Percentiles rank a stretch among this genome's conserved stretches.
phyloP scores from a whole-genome alignment of 2,329 filamentous ascomycete genomes.

The Aspergillus ochraceus region DNA sequence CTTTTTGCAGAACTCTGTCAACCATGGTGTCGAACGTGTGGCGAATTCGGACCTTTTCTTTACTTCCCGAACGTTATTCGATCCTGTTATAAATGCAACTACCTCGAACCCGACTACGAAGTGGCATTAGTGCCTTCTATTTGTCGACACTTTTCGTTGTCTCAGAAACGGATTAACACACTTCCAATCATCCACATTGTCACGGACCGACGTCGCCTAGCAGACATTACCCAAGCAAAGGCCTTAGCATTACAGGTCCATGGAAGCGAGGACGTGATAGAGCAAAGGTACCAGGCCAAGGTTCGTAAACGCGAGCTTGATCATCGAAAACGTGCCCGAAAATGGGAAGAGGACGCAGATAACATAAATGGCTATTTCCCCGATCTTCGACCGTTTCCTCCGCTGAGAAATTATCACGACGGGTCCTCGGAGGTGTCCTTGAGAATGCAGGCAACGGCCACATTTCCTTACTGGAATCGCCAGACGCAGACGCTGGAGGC shows the following conservation, averaged over 20 bases:
- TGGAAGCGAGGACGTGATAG: not conserved
- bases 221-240: slow-evolving; percentile 2
- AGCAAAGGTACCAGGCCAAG: not conserved
- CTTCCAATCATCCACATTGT: slow-evolving; percentile 2
- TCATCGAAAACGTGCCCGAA: no score
- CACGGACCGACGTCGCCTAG: not conserved
- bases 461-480: slow-evolving; percentile 11
- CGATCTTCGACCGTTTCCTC: no score
- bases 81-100: slow-evolving; percentile 10
- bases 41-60: slow-evolving; percentile 9
- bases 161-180: not conserved
- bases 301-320: no score
- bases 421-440: no score
- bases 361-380: no score
- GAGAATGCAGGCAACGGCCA: slow-evolving; percentile 2
- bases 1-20: slow-evolving; percentile 4
- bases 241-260: slow-evolving; percentile 1
- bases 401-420: not conserved
- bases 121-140: not conserved
- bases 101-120: not conserved
- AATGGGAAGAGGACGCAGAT: no score
- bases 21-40: slow-evolving; percentile 11
- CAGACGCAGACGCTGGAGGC: slow-evolving; percentile 5
- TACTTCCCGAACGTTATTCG: slow-evolving; percentile 8
- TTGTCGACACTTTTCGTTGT: not conserved